Base-by-base conservation (phyloP, 2,329 filamentous ascomycete species). In the Mycosphaerella sp. region DNA sequence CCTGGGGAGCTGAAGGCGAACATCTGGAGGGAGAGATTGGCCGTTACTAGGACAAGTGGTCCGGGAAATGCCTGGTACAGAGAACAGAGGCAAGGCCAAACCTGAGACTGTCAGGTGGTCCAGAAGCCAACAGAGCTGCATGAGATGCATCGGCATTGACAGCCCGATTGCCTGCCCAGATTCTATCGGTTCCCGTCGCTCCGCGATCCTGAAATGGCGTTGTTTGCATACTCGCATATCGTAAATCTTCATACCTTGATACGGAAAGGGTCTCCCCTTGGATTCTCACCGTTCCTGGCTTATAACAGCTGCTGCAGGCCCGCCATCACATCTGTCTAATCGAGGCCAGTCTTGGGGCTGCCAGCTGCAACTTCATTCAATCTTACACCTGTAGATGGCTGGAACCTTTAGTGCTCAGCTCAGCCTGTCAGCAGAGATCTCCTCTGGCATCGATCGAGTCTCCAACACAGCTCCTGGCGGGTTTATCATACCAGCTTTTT, bases 191-290 rank as follows among this genome's bases (percentile, higher is more conserved):
- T 21, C 21, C 21, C 6, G 21, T 21, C 21, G 21, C 21, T 21
- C 21, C 21, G 21, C 64, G 58, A 13, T 69, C 64, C 50, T 73
- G 75, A 45, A 67, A 67, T 1, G 60, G 55, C 42, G 56, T 64
- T 5, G 72, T 73, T 5, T 66, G 57, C 0, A 56, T 50, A n/a
- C 64, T 63, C n/a, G 71, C 68, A 16, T 55, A 53, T 17, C 60
- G 52, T 69, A 72, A 17, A 74, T 65, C 14, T 56, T 62, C 49
- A 40, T 27, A 72, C 66, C 52, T 73, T 68, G 17, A 57, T 58
- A 47, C 74, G 71, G 50, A 68, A 72, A 10, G 68, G 70, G 7
- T 71, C 70, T 56, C 74, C 73, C 14, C 68, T 69, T 12, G 37
- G 25, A n/a, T 49, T 37, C 3, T 34, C 37, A 8, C 18, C 17